Evolutionary conservation across 2,329 filamentous ascomycete species (phyloP), one percentile per base, ranked within the genome.

Genomic region (Paecilomyces variotii): DNA sequence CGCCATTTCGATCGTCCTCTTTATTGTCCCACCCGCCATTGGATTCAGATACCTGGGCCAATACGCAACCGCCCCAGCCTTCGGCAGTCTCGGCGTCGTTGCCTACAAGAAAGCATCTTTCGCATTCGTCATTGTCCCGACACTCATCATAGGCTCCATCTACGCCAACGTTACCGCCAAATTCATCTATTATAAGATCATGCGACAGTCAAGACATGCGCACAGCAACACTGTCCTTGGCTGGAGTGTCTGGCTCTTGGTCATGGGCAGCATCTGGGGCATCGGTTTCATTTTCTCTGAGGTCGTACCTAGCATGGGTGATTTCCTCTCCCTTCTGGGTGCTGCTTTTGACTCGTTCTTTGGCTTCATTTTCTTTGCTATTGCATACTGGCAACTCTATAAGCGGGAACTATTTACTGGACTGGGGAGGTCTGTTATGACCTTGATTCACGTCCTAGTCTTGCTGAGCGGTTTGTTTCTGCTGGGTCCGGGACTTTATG

Each of bases 401-500:
- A 67, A 68, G 51, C 70, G 74, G 0, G 68, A 66, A 3, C 60
- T 80, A 25, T 81, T 79, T 56, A 54, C 56, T 1, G 71, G 73
- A 2, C 54, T 67, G 0, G 58, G 63, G 0, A 70, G 76, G 57
- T 72, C 72, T 5, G 60, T 76, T 4, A 75, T 79, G 75, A 78
- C 77, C 2, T 60, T 79, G 11, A 65, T 79, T 5, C 78, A 82
- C 65, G 60, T 75, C 0, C 71, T 82, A 57, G 70, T 82, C 11
- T 71, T 82, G 74, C 10, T 70, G 3, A 68, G 69, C 49, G 80
- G 80, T 0, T 63, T 82, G 61, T 82, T 82, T 64, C 61, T 82
- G 60, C 68, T 82, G 14, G 80, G 80, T 3, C 80, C 79, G 0
- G 80, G 80, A 0, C 62, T 82, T n/a, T 82, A 82, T 65, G 79